phyloP scores from a whole-genome alignment of 2,329 filamentous ascomycete genomes.

The Escovopsis weberi region DNA sequence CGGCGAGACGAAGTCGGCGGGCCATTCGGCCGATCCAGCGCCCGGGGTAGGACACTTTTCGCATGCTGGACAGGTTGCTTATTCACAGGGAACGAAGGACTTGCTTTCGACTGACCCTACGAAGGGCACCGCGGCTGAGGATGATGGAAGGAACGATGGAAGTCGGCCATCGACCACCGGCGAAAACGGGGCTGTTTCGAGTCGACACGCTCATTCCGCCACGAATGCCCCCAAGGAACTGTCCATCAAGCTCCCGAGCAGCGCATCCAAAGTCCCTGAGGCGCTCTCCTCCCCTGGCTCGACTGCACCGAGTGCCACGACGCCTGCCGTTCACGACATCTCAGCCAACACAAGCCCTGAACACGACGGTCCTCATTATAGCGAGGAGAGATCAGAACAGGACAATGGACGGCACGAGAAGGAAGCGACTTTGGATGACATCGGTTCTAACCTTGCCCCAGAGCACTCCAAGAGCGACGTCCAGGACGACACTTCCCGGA shows the following conservation, averaged over 20 bases:
- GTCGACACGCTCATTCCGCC: background rate
- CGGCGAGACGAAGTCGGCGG: background rate
- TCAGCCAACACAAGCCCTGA: constrained; percentile 65
- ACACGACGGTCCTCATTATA: constrained; percentile 45
- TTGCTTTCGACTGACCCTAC: constrained; percentile 8
- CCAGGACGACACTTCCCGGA: constrained; percentile 8
- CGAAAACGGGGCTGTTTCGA: background rate
- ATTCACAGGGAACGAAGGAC: constrained; percentile 19
- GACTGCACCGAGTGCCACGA: constrained; percentile 59
- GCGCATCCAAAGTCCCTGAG: constrained; percentile 22
- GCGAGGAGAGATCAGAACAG: constrained; percentile 18
- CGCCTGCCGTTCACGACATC: constrained; percentile 50
- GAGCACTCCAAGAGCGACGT: background rate
- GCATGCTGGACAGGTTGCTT: constrained; percentile 15
- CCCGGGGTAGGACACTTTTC: background rate
- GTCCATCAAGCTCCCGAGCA: constrained; percentile 17
- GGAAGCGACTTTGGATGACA: constrained; percentile 8
- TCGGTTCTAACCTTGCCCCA: constrained; percentile 1
- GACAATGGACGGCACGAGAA: constrained; percentile 24
- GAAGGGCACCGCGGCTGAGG: constrained; percentile 1
- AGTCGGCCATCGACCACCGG: background rate
- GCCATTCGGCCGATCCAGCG: background rate
- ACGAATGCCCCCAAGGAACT: constrained; percentile 5
- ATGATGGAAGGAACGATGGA: background rate
- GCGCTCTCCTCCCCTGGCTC: constrained; percentile 44